Percentiles rank a stretch among this genome's conserved stretches.
phyloP scores from a whole-genome alignment of 768 basidiomycete genomes.

The Auricularia sp. region DNA sequence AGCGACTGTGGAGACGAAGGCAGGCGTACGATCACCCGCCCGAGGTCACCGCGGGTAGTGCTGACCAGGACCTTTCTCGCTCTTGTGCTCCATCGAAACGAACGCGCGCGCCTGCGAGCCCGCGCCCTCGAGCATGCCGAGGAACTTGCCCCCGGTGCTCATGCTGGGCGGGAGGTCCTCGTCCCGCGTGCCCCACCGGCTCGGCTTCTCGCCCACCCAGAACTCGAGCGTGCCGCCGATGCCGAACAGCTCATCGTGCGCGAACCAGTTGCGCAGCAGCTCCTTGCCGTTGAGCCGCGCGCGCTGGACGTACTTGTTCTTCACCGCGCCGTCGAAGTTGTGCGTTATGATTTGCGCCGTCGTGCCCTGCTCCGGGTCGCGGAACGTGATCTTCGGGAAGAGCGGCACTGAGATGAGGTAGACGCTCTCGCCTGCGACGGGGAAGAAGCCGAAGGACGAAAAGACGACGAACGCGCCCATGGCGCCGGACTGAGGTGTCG shows the following conservation, averaged over 20 bases:
- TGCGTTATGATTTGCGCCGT: conserved; percentile 7
- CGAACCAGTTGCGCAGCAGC: conserved; percentile 12
- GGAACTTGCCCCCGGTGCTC: background rate
- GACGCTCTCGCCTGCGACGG: conserved; percentile 12
- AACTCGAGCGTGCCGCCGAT: conserved; percentile 12
- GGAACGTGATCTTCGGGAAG: conserved; percentile 11
- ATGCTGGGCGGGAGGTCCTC: conserved; percentile 10
- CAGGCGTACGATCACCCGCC: too few relatives aligned
- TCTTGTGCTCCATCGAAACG: too few relatives aligned
- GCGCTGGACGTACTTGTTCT: conserved; percentile 12
- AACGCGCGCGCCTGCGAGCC: background rate
- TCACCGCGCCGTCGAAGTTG: conserved; percentile 9
- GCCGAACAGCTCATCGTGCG: conserved; percentile 11
- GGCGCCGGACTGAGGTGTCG: background rate
- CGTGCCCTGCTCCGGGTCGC: conserved; percentile 6
- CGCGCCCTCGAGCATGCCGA: background rate
- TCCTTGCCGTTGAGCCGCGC: conserved; percentile 11
- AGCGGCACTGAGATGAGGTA: conserved; percentile 12
- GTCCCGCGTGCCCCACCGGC: conserved; percentile 9
- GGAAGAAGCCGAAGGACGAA: conserved; percentile 12
- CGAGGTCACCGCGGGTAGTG: too few relatives aligned
- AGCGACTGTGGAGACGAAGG: too few relatives aligned
- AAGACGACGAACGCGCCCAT: conserved; percentile 11
- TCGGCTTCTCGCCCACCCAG: conserved; percentile 8
- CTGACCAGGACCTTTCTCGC: too few relatives aligned